Base-by-base conservation (phyloP, 371 early-diverging fungal genomes). In the Gilbertella persicaria region DNA sequence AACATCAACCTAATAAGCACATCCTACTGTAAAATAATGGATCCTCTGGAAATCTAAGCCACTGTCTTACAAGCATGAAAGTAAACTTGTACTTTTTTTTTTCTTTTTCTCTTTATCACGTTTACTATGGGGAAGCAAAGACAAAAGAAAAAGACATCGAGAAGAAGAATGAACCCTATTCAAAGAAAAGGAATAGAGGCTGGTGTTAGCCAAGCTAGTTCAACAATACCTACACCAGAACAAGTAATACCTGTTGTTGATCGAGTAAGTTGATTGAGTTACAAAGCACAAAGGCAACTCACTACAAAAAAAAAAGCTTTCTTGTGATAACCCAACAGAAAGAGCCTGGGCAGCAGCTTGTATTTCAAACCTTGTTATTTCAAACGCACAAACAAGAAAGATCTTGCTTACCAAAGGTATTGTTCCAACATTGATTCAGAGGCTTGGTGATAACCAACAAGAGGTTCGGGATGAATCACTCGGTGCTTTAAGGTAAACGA, bases 301-400 rank as follows among this genome's bases (percentile, higher is more conserved):
- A n/a, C n/a, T 33, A 33, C 3, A 9, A 33, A 33, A 33, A 33
- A 3, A 33, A 33, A 33, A 90, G 88, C 64, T 92, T 13, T 69
- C 71, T 5, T 79, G 85, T 0, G 59, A 76, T 21, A 80, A 87
- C 42, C 73, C 86, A 37, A 84, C 80, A 50, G 94, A 95, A 48
- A 78, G 94, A 10, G 88, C 89, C 0, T 94, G 95, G 95, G 92
- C 96, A 4, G 91, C 91, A 8, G 89, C 94, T 5, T 88, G 93
- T 50, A 77, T 91, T 13, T 89, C 92, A 28, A 89, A 92, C 62
- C 66, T 94, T 24, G 64, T 87, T 44, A 68, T 83, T 53, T 75
- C 83, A 16, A 84, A 88, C 44, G 70, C 68, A 5, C 50, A 68
- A 4, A 83, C 80, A 7, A 87, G 93, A 21, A 84, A 87, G 49